Conservation (phyloP, 225 moss, liverwort and hornwort species). For the Climacium dendroides region DNA sequence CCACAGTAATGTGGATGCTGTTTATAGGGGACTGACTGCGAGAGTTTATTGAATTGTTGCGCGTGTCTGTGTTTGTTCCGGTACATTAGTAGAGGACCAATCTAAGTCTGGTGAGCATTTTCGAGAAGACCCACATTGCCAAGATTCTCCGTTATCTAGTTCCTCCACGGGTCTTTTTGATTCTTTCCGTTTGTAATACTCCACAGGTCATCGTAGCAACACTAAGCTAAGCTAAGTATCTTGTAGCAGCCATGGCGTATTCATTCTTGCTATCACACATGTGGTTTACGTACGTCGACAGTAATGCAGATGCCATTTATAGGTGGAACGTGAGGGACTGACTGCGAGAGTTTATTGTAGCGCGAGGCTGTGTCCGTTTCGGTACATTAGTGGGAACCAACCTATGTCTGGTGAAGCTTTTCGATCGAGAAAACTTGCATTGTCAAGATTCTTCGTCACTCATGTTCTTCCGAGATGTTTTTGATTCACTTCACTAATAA, state of each 20-base stretch:
- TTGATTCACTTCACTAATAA: not conserved
- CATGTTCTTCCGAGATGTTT: not conserved
- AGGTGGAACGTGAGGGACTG: not conserved
- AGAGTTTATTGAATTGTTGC: not conserved
- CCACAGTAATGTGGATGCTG: not conserved
- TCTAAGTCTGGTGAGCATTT: not conserved
- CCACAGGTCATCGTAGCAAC: not conserved
- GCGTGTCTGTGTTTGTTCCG: not conserved
- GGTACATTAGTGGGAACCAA: not conserved
- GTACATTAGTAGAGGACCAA: not conserved
- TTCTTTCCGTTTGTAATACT: not conserved
- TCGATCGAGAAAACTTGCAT: not conserved
- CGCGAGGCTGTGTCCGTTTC: not conserved
- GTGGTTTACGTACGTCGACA: not conserved
- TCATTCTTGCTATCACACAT: not conserved
- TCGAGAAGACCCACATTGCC: not conserved
- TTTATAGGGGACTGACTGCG: not conserved
- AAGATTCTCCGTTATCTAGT: not conserved
- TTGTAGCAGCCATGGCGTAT: not conserved
- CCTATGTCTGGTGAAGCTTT: not conserved
- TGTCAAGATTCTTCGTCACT: not conserved
- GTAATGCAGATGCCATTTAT: not conserved
- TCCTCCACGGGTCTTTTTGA: not conserved
- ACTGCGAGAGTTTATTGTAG: not conserved
- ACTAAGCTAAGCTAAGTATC: not conserved